These are phyloP conservation scores for Elaphomyces granulatus DNA, from an alignment of 495 filamentous ascomycete genomes.

Conservation along the genomic window DNA sequence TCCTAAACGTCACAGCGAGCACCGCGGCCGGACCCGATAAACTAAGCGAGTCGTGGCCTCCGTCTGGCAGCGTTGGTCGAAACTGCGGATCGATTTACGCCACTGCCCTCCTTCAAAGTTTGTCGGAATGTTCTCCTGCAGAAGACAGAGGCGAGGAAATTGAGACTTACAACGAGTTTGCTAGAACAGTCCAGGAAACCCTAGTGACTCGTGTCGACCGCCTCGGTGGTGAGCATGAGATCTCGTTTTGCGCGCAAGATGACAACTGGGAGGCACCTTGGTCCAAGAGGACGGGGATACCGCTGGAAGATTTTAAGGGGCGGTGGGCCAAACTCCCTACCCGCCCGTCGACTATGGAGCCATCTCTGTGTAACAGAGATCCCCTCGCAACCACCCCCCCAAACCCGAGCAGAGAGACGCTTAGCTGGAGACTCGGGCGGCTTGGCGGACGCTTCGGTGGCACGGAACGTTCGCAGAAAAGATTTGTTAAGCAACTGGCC, in stretches of 20 bases:
- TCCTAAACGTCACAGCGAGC: conserved; percentile 10
- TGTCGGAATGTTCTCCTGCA: conserved; percentile 3
- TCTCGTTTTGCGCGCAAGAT: conserved; percentile 14
- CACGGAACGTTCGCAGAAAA: not conserved
- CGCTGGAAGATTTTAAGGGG: conserved; percentile 1
- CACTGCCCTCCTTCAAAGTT: conserved; percentile 11
- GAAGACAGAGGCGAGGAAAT: conserved; percentile 6
- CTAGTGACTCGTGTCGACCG: conserved; percentile 10
- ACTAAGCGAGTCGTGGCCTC: conserved; percentile 11
- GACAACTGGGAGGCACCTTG: conserved; percentile 14
- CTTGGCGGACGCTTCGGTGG: not conserved
- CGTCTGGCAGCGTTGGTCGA: conserved; percentile 9
- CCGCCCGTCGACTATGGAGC: not conserved
- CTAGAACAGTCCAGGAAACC: conserved; percentile 8
- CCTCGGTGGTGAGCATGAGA: conserved; percentile 7
- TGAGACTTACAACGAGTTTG: conserved; percentile 9
- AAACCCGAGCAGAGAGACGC: not conserved
- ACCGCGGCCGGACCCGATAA: conserved; percentile 10
- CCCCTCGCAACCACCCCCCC: not conserved
- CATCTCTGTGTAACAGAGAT: not conserved
- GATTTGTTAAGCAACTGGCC: not conserved
- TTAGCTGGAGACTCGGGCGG: not conserved
- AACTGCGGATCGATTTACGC: conserved; percentile 12
- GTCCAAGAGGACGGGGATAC: conserved; percentile 12
- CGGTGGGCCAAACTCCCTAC: not conserved